Evolutionary conservation across 768 basidiomycete species (phyloP).

Genomic region (Hygrocybe punicea): DNA sequence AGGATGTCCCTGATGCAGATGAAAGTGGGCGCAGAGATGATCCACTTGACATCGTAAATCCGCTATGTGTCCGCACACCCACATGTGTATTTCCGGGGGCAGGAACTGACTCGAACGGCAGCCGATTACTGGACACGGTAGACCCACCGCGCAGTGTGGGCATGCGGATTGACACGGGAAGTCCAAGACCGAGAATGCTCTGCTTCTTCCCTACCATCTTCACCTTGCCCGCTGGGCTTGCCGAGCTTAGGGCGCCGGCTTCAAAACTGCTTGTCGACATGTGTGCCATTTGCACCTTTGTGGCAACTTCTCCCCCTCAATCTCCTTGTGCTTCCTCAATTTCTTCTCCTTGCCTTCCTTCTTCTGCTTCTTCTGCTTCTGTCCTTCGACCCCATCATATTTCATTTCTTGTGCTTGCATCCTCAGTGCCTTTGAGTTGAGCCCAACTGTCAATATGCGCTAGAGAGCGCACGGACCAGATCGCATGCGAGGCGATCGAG

Average conservation of each 20-base stretch:
- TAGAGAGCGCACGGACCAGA: slow-evolving; percentile 68
- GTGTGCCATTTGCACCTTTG: slow-evolving; percentile 38
- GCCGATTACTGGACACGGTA: slow-evolving; percentile 32
- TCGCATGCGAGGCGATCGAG: slow-evolving; percentile 75
- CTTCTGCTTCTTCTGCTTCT: slow-evolving; percentile 19
- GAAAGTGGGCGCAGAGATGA: slow-evolving; percentile 50
- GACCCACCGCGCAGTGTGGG: slow-evolving; percentile 41
- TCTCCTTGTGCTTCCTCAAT: slow-evolving; percentile 28
- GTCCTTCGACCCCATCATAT: slow-evolving; percentile 18
- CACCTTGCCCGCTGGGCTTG: slow-evolving; percentile 20
- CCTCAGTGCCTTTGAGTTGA: slow-evolving; percentile 44
- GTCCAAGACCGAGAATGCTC: slow-evolving; percentile 58
- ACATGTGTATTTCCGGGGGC: slow-evolving; percentile 13
- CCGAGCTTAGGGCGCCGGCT: slow-evolving; percentile 49
- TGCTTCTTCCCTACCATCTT: slow-evolving; percentile 56
- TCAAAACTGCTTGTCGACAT: slow-evolving; percentile 66
- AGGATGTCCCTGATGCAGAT: slow-evolving; percentile 38
- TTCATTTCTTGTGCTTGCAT: slow-evolving; percentile 24
- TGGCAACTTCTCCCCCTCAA: slow-evolving; percentile 27
- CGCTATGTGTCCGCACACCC: slow-evolving; percentile 31
- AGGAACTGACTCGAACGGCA: slow-evolving; percentile 33
- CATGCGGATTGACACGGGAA: slow-evolving; percentile 54
- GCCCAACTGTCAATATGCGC: slow-evolving; percentile 74
- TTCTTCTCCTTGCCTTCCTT: slow-evolving; percentile 26
- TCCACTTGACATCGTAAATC: slow-evolving; percentile 36